Evolutionary conservation across 208 protist species (phyloP).

Genomic region (Crithidia bombi): DNA sequence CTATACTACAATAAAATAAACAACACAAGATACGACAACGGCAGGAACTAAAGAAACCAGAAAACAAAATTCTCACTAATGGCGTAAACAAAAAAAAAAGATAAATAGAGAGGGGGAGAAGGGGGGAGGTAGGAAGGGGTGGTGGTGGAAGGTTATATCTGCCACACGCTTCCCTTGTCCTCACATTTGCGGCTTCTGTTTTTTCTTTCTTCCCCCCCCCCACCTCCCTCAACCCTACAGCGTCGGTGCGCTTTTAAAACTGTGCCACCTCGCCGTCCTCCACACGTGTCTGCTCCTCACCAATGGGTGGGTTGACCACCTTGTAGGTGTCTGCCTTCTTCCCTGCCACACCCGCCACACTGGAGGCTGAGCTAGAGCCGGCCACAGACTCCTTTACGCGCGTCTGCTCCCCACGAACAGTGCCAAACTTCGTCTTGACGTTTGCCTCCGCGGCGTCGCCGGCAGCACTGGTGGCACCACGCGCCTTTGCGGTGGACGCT

Average conservation of each 20-base stretch:
- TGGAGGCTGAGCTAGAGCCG: slow-evolving; percentile 19
- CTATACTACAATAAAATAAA: no score
- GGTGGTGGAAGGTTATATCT: no score
- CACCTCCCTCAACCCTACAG: neutral
- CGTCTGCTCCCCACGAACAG: slow-evolving; percentile 55
- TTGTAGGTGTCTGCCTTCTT: slow-evolving; percentile 8
- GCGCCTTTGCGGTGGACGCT: slow-evolving; percentile 11
- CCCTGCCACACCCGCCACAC: slow-evolving; percentile 2
- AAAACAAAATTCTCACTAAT: no score
- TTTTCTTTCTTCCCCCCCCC: neutral
- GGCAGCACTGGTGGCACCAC: slow-evolving; percentile 1
- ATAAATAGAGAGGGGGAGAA: neutral
- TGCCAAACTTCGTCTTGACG: slow-evolving; percentile 68
- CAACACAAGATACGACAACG: no score
- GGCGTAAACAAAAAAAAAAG: no score
- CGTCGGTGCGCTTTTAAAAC: slow-evolving; percentile 16
- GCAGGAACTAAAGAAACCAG: no score
- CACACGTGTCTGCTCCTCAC: slow-evolving; percentile 54
- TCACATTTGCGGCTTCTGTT: neutral
- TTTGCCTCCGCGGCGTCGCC: slow-evolving; percentile 1
- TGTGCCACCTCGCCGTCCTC: slow-evolving; percentile 47
- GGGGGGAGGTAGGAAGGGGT: neutral
- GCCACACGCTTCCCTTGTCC: neutral
- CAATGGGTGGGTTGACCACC: slow-evolving; percentile 35
- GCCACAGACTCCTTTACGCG: slow-evolving; percentile 42